Evolutionary conservation across 2,329 filamentous ascomycete genomes (phyloP).

Genomic region (Purpureocillium lavendulum): DNA sequence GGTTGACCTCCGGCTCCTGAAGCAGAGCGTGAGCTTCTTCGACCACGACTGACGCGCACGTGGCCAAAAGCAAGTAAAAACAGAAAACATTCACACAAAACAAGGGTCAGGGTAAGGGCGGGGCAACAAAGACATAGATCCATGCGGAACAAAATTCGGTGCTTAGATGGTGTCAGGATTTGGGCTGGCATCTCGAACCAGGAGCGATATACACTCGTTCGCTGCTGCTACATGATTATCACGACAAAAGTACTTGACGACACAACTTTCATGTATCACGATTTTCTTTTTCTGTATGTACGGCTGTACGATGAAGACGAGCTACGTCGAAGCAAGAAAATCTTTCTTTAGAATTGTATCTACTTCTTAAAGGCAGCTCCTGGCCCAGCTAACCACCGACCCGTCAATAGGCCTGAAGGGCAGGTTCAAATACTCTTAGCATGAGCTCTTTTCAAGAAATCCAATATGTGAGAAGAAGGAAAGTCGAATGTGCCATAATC

Average conservation of each 20-base stretch:
- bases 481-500: neutral
- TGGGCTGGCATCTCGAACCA: no score
- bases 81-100: neutral
- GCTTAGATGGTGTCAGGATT: no score
- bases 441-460: neutral
- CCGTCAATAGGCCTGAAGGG: no score
- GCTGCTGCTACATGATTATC: neutral
- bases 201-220: no score
- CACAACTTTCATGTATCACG: neutral
- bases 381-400: no score
- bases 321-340: neutral
- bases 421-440: no score
- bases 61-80: neutral
- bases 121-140: neutral
- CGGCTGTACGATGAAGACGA: neutral
- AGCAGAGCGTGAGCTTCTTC: constrained; percentile 35
- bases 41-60: constrained; percentile 24
- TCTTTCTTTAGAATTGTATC: neutral
- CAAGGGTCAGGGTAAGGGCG: neutral
- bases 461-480: neutral
- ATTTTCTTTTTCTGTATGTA: neutral
- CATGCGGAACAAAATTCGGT: no score
- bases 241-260: neutral
- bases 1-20: constrained; percentile 34
- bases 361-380: no score